Evolutionary conservation across 306 rosid genomes (phyloP), one percentile per base, ranked within the genome.

Genomic region (Potentilla sterilis): DNA sequence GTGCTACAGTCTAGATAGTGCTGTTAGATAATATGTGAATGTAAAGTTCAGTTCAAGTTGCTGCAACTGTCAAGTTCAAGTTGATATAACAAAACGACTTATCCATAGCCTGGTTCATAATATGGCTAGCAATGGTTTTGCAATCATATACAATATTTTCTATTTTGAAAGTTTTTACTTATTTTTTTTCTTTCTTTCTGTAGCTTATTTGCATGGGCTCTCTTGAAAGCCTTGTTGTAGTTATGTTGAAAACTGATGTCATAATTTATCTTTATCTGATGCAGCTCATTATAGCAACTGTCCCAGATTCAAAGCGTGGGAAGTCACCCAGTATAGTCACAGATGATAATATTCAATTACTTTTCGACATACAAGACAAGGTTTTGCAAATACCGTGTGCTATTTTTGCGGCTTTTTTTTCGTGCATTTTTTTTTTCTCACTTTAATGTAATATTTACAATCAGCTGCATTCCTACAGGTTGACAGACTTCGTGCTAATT

Each of bases 331-430:
- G 98, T 82, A 91, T 94, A 76, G 83, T 94, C 52, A 86, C 94
- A 4, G 98, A 91, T 70, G 97, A 85, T 70, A 94, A 94, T 84
- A 91, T 94, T 77, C 85, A 80, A 79, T 86, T 94, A 78, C 98
- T 94, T 83, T 94, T 94, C 6, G 86, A 91, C 73, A 86, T 94
- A 79, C 98, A 94, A 82, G 73, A 84, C 72, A 94, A 94, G 98
- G 98, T 93, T 81, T 75, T 79, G 58, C 42, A 44, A 55, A n/a
- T 77, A 71, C 77, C 77, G 44, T 55, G 24, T 38, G 81, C 74
- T 55, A 44, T 48, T 28, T 28, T 43, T 68, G 58, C 34, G 15
- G 13, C 15, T 54, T 38, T 37, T 2, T 32, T 74, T 19, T 28
- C n/a, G 10, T 43, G 5, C 5, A 37, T 37, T 14, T 75, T 46